These are phyloP conservation scores for Paramecium sonneborni DNA, from an alignment of 73 alveolate species.

Conservation along the genomic window DNA sequence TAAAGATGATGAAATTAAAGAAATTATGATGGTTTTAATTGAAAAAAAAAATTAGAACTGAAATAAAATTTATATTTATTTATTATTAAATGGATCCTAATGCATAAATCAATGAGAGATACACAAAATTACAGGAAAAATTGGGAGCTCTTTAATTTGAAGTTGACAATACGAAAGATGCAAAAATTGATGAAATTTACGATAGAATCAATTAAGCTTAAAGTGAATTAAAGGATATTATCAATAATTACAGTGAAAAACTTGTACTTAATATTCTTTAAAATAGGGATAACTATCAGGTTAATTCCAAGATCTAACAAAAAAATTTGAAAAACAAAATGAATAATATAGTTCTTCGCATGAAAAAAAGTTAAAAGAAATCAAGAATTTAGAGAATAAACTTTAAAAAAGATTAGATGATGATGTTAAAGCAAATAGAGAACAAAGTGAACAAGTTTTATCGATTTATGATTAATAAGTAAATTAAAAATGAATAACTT, in stretches of 20 bases:
- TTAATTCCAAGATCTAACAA: not conserved
- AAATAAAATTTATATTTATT: constrained; percentile 46
- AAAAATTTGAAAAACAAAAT: constrained; percentile 27
- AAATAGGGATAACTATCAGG: not conserved
- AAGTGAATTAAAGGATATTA: not conserved
- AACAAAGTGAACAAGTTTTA: not conserved
- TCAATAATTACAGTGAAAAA: not conserved
- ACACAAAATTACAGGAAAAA: constrained; percentile 27
- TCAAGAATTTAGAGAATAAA: not conserved
- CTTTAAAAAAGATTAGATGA: not conserved
- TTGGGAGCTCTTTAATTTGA: not conserved
- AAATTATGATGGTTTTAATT: constrained; percentile 8
- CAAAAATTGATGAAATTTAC: constrained; percentile 13
- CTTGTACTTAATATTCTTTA: not conserved
- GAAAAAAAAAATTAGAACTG: constrained; percentile 47
- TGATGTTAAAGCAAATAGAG: not conserved
- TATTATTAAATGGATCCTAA: constrained; percentile 40
- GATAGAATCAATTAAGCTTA: not conserved
- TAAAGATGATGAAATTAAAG: not conserved
- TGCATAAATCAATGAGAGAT: constrained; percentile 40
- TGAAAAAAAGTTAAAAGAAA: constrained; percentile 26
- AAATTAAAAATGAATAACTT: not conserved
- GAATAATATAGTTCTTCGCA: not conserved
- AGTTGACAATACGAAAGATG: constrained; percentile 45
- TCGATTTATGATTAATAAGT: constrained; percentile 7